These are phyloP conservation scores for Coniferiporia weirii DNA, from an alignment of 1,284 basidiomycete species.

Conservation along the genomic window DNA sequence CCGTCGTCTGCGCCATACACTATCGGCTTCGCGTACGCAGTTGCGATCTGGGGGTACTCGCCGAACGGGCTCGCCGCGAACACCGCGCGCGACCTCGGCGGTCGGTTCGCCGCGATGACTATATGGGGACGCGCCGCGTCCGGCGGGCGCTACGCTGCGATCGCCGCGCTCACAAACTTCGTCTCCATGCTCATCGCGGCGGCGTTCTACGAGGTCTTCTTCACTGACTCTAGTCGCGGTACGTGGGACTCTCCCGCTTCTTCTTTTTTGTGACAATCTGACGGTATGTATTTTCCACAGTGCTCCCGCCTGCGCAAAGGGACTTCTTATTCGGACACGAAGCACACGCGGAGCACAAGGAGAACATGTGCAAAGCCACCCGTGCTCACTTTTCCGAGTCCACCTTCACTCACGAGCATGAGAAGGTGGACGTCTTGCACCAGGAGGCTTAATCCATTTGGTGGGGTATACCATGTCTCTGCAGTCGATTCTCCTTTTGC, in stretches of 20 bases:
- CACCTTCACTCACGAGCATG: conserved; percentile 10
- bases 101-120: conserved; percentile 49
- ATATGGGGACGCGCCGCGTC: conserved; percentile 52
- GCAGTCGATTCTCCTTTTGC: no score
- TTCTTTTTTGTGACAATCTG: background rate
- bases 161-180: conserved; percentile 61
- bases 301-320: conserved; percentile 20
- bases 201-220: conserved; percentile 21
- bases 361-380: background rate
- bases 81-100: conserved; percentile 63
- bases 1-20: conserved; percentile 48
- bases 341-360: conserved; percentile 19
- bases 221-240: conserved; percentile 46
- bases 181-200: conserved; percentile 42
- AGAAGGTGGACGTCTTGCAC: conserved; percentile 5
- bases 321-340: conserved; percentile 22
- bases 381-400: background rate
- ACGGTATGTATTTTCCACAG: background rate
- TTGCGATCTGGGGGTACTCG: conserved; percentile 56
- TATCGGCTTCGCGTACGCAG: conserved; percentile 49
- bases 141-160: conserved; percentile 56
- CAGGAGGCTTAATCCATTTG: background rate
- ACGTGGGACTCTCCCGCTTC: conserved; percentile 8
- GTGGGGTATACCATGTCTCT: background rate
- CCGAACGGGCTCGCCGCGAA: conserved; percentile 53